These are phyloP conservation scores for Erysimum cheiranthoides DNA, from an alignment of 345 rosid species.

Conservation along the genomic window DNA sequence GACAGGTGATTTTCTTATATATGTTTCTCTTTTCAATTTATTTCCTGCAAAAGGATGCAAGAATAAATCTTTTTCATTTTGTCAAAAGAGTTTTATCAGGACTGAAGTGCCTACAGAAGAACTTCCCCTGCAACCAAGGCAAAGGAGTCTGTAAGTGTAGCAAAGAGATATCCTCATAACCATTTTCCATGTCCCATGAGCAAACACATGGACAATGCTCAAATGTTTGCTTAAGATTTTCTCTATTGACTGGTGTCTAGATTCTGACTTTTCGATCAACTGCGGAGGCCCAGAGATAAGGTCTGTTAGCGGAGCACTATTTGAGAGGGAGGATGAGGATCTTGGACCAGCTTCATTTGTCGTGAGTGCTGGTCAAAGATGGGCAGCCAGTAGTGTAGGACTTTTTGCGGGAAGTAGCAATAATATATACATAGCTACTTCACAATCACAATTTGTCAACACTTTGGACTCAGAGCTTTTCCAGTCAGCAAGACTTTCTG, in stretches of 20 bases:
- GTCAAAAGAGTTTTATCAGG: conserved; percentile 52
- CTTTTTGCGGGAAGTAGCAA: conserved; percentile 42
- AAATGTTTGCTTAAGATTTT: background rate
- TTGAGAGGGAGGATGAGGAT: conserved; percentile 53
- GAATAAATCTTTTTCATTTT: background rate
- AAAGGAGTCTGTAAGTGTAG: conserved; percentile 59
- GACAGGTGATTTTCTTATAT: conserved; percentile 50
- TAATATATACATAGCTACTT: conserved; percentile 34
- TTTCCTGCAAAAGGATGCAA: background rate
- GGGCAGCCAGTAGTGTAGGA: conserved; percentile 63
- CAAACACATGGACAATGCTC: background rate
- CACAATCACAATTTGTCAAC: conserved; percentile 38
- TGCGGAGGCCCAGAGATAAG: conserved; percentile 64
- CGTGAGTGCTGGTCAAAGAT: conserved; percentile 49
- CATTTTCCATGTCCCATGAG: background rate
- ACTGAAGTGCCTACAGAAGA: conserved; percentile 63
- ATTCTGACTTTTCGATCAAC: conserved; percentile 58
- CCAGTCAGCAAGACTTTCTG: conserved; percentile 42
- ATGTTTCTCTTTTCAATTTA: background rate
- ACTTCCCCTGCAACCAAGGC: conserved; percentile 65
- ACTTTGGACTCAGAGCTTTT: conserved; percentile 52
- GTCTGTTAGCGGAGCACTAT: conserved; percentile 40
- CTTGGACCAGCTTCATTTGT: conserved; percentile 65
- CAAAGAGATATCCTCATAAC: background rate
- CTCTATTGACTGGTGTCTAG: conserved; percentile 38